Evolutionary conservation across 176 grass and related monocot genomes (phyloP), one percentile per base, ranked within the genome.

Genomic region (Eremochloa ophiuroides): DNA sequence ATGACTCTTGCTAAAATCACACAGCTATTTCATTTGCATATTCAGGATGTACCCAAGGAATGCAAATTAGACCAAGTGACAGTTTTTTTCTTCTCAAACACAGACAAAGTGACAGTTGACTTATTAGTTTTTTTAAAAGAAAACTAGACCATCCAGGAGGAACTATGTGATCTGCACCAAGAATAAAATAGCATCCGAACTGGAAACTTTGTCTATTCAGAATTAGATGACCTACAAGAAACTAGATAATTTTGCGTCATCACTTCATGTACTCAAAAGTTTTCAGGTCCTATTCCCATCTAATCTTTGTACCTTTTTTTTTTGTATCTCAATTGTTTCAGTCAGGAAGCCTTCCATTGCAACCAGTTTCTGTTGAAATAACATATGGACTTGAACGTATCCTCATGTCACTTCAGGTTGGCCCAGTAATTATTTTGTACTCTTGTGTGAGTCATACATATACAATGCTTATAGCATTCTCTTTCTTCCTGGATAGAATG

Each of bases 341-440:
- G 95, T 89, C 95, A 83, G 95, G 92, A 81, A 98, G 95, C 81
- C 90, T 98, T 82, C 92, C 83, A 60, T 86, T 98, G 81, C 31
- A 82, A 43, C 95, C 95, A 37, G 88, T 98, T 89, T 94, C 95
- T 76, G 90, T 98, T 28, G 95, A 98, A 84, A 95, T 98, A 86
- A 95, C 95, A 70, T 95, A 98, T 93, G 95, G 95, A 69, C 95
- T 98, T 68, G 95, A 98, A 82, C 90, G 95, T 23, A 98, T 98
- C 78, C 89, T 98, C 69, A 98, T 98, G 92, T 90, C 85, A 79
- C 95, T 98, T 88, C 95, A 98, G 90, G 95, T 98, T 81, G 33
- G 40, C 66, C 39, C 70, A 80, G 10, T 75, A 68, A 47, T 75
- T 17, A 27, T 63, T 34, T 66, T 68, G 60, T 77, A 58, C 51